These are phyloP conservation scores for Ceratocystis diversiconidia DNA, from an alignment of 2,329 filamentous ascomycete genomes.

Conservation along the genomic window DNA sequence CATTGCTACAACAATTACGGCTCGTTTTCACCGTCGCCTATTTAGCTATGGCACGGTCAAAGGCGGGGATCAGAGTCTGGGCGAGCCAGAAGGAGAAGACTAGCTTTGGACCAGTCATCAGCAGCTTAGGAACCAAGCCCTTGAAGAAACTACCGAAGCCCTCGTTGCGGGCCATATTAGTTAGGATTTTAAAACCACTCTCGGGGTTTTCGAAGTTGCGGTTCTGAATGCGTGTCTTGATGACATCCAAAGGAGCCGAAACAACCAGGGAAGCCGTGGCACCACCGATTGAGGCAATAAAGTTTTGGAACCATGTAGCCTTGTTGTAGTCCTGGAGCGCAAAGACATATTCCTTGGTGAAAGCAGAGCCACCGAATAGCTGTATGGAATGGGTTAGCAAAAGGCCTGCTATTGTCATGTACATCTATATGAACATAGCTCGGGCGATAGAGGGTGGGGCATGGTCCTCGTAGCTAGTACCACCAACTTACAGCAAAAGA, in stretches of 20 bases:
- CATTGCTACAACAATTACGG: too few species aligned
- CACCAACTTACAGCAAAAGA: constrained; percentile 69
- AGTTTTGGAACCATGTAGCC: constrained; percentile 90
- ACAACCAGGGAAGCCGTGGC: constrained; percentile 90
- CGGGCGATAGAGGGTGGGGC: too few species aligned
- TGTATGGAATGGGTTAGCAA: constrained; percentile 26
- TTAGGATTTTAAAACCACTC: constrained; percentile 78
- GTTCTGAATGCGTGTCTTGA: constrained; percentile 98
- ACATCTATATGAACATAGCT: neutral
- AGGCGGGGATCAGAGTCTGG: constrained; percentile 91
- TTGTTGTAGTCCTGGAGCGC: constrained; percentile 86
- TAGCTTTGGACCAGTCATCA: constrained; percentile 98
- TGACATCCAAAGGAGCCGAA: constrained; percentile 89
- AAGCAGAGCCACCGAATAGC: constrained; percentile 94
- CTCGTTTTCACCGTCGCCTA: constrained; percentile 19
- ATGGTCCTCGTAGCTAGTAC: too few species aligned
- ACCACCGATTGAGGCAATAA: constrained; percentile 87
- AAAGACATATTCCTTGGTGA: constrained; percentile 94
- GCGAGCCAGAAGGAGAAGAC: constrained; percentile 99
- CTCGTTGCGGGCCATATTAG: constrained; percentile 87
- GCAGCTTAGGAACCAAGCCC: constrained; percentile 86
- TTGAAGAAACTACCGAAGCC: constrained; percentile 88
- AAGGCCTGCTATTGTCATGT: neutral
- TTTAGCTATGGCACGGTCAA: constrained; percentile 41
- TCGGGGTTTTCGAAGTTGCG: constrained; percentile 97